phyloP scores from a whole-genome alignment of 139 green algal species.

The Desmodesmus armatus region DNA sequence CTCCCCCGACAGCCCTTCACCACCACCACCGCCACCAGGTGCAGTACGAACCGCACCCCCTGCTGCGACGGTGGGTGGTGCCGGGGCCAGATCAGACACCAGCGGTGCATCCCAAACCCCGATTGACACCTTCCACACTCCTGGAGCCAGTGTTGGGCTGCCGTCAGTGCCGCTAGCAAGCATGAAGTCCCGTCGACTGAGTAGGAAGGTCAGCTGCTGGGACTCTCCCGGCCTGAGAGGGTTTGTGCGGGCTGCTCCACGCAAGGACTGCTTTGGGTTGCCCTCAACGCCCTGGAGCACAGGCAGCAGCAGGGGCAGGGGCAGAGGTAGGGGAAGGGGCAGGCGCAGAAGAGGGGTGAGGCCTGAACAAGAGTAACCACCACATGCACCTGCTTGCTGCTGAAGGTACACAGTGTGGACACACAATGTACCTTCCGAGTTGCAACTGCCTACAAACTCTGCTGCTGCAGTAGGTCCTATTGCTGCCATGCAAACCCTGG shows the following conservation, averaged over 20 bases:
- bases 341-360: background rate
- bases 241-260: constrained; percentile 15
- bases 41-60: no score
- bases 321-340: background rate
- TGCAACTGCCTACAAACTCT: no score
- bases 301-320: background rate
- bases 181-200: constrained; percentile 9
- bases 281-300: constrained; percentile 13
- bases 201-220: background rate
- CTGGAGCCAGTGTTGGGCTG: background rate
- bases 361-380: background rate
- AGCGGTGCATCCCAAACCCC: constrained; percentile 9
- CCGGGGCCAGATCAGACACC: no score
- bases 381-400: background rate
- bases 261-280: constrained; percentile 16
- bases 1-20: no score
- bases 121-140: background rate
- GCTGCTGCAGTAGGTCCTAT: no score
- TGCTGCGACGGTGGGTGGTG: no score
- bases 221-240: background rate
- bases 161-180: constrained; percentile 7
- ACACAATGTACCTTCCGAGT: no score
- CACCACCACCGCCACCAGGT: no score
- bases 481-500: no score
- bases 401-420: no score